phyloP scores from a whole-genome alignment of 2,329 filamentous ascomycete genomes.

The Elsinoe necatrix region DNA sequence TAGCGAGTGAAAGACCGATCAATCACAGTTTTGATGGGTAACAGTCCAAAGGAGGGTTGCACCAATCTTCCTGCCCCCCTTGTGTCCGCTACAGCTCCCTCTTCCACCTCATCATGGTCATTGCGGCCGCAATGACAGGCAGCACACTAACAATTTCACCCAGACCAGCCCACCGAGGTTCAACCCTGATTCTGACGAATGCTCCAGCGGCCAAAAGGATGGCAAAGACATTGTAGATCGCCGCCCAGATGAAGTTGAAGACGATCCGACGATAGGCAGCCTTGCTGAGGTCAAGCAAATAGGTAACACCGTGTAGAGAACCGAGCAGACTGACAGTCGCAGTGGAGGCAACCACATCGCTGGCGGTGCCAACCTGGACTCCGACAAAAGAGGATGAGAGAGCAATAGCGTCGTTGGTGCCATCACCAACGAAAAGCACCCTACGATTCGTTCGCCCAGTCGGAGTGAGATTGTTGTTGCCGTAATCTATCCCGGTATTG shows the following conservation, averaged over 20 bases:
- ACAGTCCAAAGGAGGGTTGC: no score
- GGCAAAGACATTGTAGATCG: constrained; percentile 61
- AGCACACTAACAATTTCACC: constrained; percentile 67
- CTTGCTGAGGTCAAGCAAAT: constrained; percentile 47
- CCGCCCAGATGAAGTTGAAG: constrained; percentile 64
- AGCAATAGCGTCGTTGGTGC: constrained; percentile 69
- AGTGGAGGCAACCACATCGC: constrained; percentile 57
- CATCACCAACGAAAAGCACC: constrained; percentile 66
- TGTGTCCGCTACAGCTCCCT: not conserved
- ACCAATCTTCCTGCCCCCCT: not conserved
- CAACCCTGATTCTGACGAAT: constrained; percentile 48
- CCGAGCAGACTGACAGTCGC: constrained; percentile 57
- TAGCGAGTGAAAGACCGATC: not conserved
- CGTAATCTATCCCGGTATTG: not conserved
- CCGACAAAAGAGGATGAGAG: constrained; percentile 64
- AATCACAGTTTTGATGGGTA: not conserved
- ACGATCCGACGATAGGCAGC: constrained; percentile 35
- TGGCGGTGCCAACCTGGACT: constrained; percentile 55
- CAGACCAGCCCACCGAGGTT: constrained; percentile 57
- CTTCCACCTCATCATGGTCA: constrained; percentile 23
- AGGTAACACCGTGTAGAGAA: constrained; percentile 47
- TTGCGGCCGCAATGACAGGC: constrained; percentile 55
- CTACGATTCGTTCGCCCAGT: constrained; percentile 22
- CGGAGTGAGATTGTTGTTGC: constrained; percentile 18
- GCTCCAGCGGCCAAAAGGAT: constrained; percentile 59